Base-by-base conservation (phyloP, 2,329 filamentous ascomycete species). In the Diaporthe longicolla region DNA sequence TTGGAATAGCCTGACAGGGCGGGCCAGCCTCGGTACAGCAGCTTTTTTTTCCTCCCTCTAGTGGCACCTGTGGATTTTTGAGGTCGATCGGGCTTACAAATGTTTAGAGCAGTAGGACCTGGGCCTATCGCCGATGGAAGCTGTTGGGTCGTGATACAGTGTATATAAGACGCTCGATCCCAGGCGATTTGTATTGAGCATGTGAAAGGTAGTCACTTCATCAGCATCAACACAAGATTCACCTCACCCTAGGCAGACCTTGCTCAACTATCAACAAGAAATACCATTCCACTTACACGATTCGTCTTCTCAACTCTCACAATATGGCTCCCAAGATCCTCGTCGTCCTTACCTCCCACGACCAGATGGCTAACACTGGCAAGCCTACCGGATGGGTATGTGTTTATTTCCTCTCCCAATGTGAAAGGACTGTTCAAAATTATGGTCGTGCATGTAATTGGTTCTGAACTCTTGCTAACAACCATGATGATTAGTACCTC, bases 311-410 rank as follows among this genome's bases (percentile, higher is more conserved):
- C 45, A 35, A 76, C 13, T 40, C 29, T 17, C 15, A 26, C 65
- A 79, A 43, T 73, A 89, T 89, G 87, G 84, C 86, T 48, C 86
- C 85, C 78, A 93, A 92, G 82, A 77, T 94, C 76, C 92, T 95
- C 84, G 84, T 94, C 81, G 90, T 95, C 73, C 89, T 94, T 76
- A 93, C 91, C 77, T 94, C 92, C 75, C 87, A 89, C 81, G 82
- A 81, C 80, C 82, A 84, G 81, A 86, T 90, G 63, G 84, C 84
- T 78, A 80, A 84, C 77, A 85, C 86, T 58, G 85, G 85, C 79
- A 84, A 85, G 78, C 87, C 88, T 13, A 94, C 92, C 0, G 93
- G 93, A 76, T 94, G 93, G 93, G 63, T 68, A 68, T 40, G 63
- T 37, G 37, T 66, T 6, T 43, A 48, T 54, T 40, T 17, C n/a